A percentile compares a stretch with the other conserved stretches of the same genome.
Evolutionary conservation across 371 early-diverging fungal genomes (phyloP).

Genomic region (Entomophthora muscae): DNA sequence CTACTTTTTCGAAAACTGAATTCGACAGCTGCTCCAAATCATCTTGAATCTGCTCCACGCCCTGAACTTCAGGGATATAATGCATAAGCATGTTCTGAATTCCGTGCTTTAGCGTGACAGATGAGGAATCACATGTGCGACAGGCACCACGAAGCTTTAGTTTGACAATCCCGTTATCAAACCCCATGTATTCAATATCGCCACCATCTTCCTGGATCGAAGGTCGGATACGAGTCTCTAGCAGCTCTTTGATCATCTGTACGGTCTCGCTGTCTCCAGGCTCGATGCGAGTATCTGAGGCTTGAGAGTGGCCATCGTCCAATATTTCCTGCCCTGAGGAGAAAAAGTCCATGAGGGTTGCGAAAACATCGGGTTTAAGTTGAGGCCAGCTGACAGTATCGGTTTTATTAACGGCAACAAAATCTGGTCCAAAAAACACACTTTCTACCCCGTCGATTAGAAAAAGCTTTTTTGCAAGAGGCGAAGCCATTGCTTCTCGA

Average conservation of each 20-base stretch:
- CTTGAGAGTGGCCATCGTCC: constrained; percentile 24
- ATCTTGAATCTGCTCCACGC: constrained; percentile 71
- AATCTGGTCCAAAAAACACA: constrained; percentile 82
- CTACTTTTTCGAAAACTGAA: constrained; percentile 12
- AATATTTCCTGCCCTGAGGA: constrained; percentile 62
- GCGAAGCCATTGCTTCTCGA: constrained; percentile 61
- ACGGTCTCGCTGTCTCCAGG: constrained; percentile 79
- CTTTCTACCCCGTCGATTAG: constrained; percentile 74
- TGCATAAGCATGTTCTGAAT: constrained; percentile 97
- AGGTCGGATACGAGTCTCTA: constrained; percentile 89
- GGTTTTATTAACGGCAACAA: constrained; percentile 82
- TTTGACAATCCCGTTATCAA: constrained; percentile 73
- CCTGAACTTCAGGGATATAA: constrained; percentile 89
- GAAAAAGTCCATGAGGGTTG: constrained; percentile 87
- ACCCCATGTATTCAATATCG: constrained; percentile 87
- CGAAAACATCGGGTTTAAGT: constrained; percentile 89
- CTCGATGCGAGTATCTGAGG: constrained; percentile 48
- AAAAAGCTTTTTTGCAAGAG: constrained; percentile 75
- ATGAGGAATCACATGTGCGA: constrained; percentile 75
- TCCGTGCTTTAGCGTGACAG: constrained; percentile 88
- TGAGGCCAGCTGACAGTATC: constrained; percentile 71
- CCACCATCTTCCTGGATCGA: constrained; percentile 96
- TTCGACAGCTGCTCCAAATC: constrained; percentile 12
- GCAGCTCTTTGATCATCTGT: constrained; percentile 90
- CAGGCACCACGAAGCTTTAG: constrained; percentile 90